Evolutionary conservation across 805 yeast genomes (phyloP), one percentile per base, ranked within the genome.

Genomic region (Spathaspora girioi): DNA sequence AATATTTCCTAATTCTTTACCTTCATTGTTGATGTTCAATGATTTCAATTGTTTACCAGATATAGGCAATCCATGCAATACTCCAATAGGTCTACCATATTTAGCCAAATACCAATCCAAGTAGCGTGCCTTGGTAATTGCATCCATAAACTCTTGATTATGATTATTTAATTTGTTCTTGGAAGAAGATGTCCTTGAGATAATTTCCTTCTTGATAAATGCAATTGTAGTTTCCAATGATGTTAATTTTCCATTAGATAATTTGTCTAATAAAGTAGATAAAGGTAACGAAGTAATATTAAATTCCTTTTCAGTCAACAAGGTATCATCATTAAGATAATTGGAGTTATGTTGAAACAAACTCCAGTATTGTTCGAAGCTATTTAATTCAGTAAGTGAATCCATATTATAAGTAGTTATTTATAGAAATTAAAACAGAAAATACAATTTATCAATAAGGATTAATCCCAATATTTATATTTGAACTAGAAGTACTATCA

Each of bases 51-150:
- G 50, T n/a, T 42, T 20, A 5, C 14, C 12, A 15, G 51, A 50
- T 20, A 84, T 68, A 2, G 89, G 89, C 38, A 84, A 67, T 1
- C 89, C 89, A 58, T 84, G 89, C 43, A 84, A 72, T 2, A 86
- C 83, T 14, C 89, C 89, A 35, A 79, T 59, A 1, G 76, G 63
- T 54, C 76, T 73, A 14, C 84, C 85, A 43, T 76, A 66, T 43
- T 70, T 57, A 48, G 62, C 63, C 51, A 57, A 80, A 59, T 77
- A 75, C 20, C 72, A 77, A 59, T 86, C 91, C 54, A 83, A 68
- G 47, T 65, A 70, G 56, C 73, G 63, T 2, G 90, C 90, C 49
- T 75, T 70, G 51, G 69, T 70, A 49, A 84, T 67, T 10, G 88
- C 91, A 51, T 79, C 78, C 31, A 47, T n/a, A 31, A 42, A 26